These are phyloP conservation scores for Zygosaccharomyces rouxii DNA, from an alignment of 805 yeast species.

Conservation along the genomic window DNA sequence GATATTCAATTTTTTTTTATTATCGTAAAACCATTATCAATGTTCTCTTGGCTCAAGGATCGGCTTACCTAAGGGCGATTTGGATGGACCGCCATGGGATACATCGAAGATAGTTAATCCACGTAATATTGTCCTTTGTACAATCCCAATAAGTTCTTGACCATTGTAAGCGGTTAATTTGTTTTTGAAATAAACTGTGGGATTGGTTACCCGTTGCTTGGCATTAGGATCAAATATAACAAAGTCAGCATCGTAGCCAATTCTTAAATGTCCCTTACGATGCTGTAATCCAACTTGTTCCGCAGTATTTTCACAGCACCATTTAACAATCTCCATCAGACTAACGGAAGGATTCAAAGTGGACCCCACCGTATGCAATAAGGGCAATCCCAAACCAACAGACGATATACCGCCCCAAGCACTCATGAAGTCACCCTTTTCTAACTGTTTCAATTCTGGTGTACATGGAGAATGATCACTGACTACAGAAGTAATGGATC, in stretches of 20 bases:
- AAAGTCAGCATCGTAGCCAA: slow-evolving; percentile 86
- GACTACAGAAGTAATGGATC: slow-evolving; percentile 75
- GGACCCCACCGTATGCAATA: slow-evolving; percentile 70
- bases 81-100: slow-evolving; percentile 48
- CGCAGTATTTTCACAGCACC: slow-evolving; percentile 85
- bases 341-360: slow-evolving; percentile 46
- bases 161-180: slow-evolving; percentile 87
- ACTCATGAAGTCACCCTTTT: slow-evolving; percentile 77
- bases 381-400: slow-evolving; percentile 84
- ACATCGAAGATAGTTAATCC: slow-evolving; percentile 64
- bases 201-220: slow-evolving; percentile 47
- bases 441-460: slow-evolving; percentile 78
- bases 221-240: slow-evolving; percentile 69
- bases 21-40: neutral
- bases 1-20: neutral
- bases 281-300: slow-evolving; percentile 74
- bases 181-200: slow-evolving; percentile 68
- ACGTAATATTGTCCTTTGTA: slow-evolving; percentile 72
- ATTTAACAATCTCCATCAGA: slow-evolving; percentile 59
- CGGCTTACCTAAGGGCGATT: slow-evolving; percentile 53
- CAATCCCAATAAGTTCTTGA: slow-evolving; percentile 60
- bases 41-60: slow-evolving; percentile 54
- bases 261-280: slow-evolving; percentile 64
- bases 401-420: slow-evolving; percentile 98
- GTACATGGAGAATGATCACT: slow-evolving; percentile 97